These are phyloP conservation scores for Myxozyma monticola DNA, from an alignment of 805 yeast genomes.

Conservation along the genomic window DNA sequence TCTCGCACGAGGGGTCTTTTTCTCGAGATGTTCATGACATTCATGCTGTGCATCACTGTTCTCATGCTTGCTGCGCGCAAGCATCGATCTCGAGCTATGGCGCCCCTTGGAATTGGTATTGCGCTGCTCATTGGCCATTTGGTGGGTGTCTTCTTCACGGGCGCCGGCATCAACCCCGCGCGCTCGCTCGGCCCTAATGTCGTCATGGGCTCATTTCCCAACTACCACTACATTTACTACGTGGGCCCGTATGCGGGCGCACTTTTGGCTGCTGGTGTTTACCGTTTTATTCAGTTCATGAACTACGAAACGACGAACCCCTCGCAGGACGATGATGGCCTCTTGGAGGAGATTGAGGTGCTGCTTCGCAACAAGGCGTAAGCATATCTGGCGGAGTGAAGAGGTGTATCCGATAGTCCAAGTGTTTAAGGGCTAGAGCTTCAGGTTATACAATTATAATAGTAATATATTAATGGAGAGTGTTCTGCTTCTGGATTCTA, in stretches of 20 bases:
- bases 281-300: conserved; percentile 64
- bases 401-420: too few species aligned
- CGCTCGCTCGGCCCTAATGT: conserved; percentile 83
- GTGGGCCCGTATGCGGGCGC: conserved; percentile 82
- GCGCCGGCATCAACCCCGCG: conserved; percentile 92
- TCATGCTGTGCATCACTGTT: conserved; percentile 71
- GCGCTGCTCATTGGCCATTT: conserved; percentile 80
- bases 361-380: background rate
- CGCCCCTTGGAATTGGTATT: conserved; percentile 81
- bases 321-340: conserved; percentile 60
- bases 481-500: too few species aligned
- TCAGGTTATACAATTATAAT: too few species aligned
- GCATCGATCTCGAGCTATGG: conserved; percentile 70
- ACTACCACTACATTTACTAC: conserved; percentile 91
- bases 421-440: too few species aligned
- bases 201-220: conserved; percentile 71
- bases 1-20: conserved; percentile 75
- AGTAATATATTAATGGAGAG: too few species aligned
- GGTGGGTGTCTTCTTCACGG: conserved; percentile 78
- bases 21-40: conserved; percentile 78
- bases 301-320: conserved; percentile 70
- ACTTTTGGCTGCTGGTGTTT: conserved; percentile 61
- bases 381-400: too few species aligned
- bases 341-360: conserved; percentile 6
- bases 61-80: conserved; percentile 82